Percentiles rank a stretch among this genome's conserved stretches.
Conservation (phyloP, 768 basidiomycete genomes). For the Rhodotorula taiwanensis region DNA sequence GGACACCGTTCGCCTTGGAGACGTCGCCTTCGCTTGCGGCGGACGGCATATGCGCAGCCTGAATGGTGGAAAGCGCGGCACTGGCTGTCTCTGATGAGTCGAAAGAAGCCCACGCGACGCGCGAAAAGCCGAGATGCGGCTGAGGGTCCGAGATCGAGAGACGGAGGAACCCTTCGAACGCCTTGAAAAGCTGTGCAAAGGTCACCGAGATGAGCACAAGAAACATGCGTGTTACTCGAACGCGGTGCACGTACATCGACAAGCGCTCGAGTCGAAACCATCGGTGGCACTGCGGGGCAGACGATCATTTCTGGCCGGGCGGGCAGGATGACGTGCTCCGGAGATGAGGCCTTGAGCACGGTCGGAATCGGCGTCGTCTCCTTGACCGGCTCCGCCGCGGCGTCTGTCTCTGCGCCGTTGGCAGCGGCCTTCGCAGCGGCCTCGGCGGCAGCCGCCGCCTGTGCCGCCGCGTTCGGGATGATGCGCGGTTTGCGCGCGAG, state of each 20-base stretch:
- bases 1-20: no score
- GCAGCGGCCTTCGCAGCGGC: background rate
- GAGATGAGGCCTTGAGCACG: background rate
- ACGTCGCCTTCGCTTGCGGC: no score
- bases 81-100: background rate
- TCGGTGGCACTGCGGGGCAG: slow-evolving; percentile 29
- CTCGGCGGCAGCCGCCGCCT: background rate
- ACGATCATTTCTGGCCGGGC: slow-evolving; percentile 20
- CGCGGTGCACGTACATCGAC: slow-evolving; percentile 26
- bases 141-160: slow-evolving; percentile 7
- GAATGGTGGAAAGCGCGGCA: slow-evolving; percentile 3
- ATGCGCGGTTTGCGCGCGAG: slow-evolving; percentile 5
- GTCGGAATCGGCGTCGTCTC: slow-evolving; percentile 1
- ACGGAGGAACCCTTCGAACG: slow-evolving; percentile 21
- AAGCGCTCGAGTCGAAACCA: slow-evolving; percentile 22
- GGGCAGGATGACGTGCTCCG: slow-evolving; percentile 30
- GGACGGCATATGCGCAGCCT: background rate
- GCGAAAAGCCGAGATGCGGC: background rate
- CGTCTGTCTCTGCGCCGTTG: slow-evolving; percentile 1
- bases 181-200: slow-evolving; percentile 4
- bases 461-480: slow-evolving; percentile 9
- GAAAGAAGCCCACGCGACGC: slow-evolving; percentile 20
- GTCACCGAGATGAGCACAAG: background rate
- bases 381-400: background rate
- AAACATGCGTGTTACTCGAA: no score